A percentile compares a stretch with the other conserved stretches of the same genome.
Conservation (phyloP, 805 yeast species). For the Dipodascus albidus region DNA sequence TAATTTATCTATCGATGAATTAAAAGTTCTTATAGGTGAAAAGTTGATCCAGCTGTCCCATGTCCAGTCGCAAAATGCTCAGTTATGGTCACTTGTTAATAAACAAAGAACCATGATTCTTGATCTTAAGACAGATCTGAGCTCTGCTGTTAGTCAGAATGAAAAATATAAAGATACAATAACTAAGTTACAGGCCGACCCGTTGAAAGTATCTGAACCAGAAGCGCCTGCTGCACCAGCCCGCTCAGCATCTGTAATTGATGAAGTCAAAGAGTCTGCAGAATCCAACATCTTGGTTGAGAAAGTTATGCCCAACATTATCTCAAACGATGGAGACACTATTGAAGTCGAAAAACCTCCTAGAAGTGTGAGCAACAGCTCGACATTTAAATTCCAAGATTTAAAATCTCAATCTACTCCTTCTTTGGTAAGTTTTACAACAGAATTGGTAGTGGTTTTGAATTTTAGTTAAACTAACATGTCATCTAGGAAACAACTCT, state of each 20-base stretch:
- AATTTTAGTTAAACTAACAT: neutral
- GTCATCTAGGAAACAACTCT: neutral
- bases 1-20: slow-evolving; percentile 1
- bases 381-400: neutral
- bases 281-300: too few relatives aligned
- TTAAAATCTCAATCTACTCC: neutral
- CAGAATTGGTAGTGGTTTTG: too few relatives aligned
- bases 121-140: slow-evolving; percentile 15
- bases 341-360: too few relatives aligned
- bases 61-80: slow-evolving; percentile 14
- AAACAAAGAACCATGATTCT: slow-evolving; percentile 16
- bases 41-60: slow-evolving; percentile 12
- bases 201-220: neutral
- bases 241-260: neutral
- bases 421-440: neutral
- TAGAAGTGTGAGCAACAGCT: neutral
- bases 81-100: slow-evolving; percentile 16
- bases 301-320: too few relatives aligned
- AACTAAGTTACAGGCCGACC: neutral
- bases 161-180: slow-evolving; percentile 4
- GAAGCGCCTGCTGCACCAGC: neutral
- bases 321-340: neutral
- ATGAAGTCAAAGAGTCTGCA: neutral
- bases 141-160: slow-evolving; percentile 10
- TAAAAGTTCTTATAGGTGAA: slow-evolving; percentile 11